Evolutionary conservation across 176 grass and related monocot genomes (phyloP).

Genomic region (Aegilops speltoides): DNA sequence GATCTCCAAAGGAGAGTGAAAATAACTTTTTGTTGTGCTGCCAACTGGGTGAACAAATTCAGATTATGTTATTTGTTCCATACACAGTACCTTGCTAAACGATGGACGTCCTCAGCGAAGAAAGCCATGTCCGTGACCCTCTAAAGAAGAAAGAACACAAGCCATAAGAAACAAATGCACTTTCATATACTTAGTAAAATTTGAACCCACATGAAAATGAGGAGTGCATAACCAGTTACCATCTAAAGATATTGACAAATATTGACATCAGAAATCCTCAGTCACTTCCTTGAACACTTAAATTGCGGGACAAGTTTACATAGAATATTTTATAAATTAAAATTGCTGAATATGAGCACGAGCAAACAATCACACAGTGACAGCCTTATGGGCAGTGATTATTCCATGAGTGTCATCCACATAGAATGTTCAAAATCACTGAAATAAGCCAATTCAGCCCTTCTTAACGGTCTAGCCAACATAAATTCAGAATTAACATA

Average conservation of each 20-base stretch:
- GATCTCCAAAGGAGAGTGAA: neutral
- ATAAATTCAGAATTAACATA: neutral
- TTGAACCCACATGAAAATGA: constrained; percentile 1
- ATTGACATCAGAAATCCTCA: neutral
- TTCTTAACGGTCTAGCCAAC: neutral
- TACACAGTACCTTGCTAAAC: constrained; percentile 90
- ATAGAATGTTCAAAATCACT: neutral
- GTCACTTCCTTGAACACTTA: neutral
- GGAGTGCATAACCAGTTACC: neutral
- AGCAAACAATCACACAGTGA: neutral
- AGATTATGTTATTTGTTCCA: neutral
- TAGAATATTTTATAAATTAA: neutral
- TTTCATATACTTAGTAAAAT: neutral
- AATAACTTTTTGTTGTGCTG: neutral
- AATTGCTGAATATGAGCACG: neutral
- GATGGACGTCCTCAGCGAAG: constrained; percentile 99
- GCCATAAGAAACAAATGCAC: constrained; percentile 25
- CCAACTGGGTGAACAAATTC: constrained; percentile 3
- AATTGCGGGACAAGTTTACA: neutral
- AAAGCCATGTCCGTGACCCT: constrained; percentile 99
- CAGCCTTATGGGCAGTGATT: neutral
- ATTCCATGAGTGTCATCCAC: neutral
- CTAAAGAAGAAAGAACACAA: constrained; percentile 50
- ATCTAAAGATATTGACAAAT: constrained; percentile 9
- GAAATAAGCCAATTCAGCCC: neutral